Evolutionary conservation across 2,329 filamentous ascomycete species (phyloP).

Genomic region (Penicillium crustosum): DNA sequence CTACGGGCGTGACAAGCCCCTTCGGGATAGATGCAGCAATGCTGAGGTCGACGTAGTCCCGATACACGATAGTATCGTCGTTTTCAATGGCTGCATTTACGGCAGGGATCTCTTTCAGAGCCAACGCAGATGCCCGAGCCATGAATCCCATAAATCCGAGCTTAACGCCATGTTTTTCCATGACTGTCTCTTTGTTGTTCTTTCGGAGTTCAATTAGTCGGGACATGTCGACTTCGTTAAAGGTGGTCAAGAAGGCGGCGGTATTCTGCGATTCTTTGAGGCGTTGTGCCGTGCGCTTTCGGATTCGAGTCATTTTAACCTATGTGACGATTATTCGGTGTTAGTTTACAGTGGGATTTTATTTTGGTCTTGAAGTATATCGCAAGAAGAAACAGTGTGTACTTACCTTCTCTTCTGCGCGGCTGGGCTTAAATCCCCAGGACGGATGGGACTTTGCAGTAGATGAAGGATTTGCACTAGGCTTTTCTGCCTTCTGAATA

Average conservation of each 20-base stretch:
- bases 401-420: too few relatives aligned
- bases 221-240: constrained; percentile 98
- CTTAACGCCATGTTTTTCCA: constrained; percentile 92
- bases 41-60: constrained; percentile 92
- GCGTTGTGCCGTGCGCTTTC: constrained; percentile 87
- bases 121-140: constrained; percentile 77
- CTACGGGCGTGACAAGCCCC: constrained; percentile 47
- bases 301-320: constrained; percentile 98
- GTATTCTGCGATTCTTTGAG: constrained; percentile 98
- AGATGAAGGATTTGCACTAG: too few relatives aligned
- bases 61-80: constrained; percentile 92
- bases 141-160: constrained; percentile 97
- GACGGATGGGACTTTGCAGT: too few relatives aligned
- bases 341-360: neutral
- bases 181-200: constrained; percentile 85
- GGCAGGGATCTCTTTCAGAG: constrained; percentile 57
- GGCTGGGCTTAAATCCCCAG: too few relatives aligned
- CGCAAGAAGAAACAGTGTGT: too few relatives aligned
- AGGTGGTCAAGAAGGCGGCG: constrained; percentile 88
- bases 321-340: constrained; percentile 34
- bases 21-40: constrained; percentile 92
- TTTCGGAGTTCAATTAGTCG: constrained; percentile 89
- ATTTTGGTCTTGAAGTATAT: neutral
- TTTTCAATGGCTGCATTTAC: constrained; percentile 45
- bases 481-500: too few relatives aligned